Base-by-base conservation (phyloP, 495 filamentous ascomycete species). In the Tetracladium marchalianum region DNA sequence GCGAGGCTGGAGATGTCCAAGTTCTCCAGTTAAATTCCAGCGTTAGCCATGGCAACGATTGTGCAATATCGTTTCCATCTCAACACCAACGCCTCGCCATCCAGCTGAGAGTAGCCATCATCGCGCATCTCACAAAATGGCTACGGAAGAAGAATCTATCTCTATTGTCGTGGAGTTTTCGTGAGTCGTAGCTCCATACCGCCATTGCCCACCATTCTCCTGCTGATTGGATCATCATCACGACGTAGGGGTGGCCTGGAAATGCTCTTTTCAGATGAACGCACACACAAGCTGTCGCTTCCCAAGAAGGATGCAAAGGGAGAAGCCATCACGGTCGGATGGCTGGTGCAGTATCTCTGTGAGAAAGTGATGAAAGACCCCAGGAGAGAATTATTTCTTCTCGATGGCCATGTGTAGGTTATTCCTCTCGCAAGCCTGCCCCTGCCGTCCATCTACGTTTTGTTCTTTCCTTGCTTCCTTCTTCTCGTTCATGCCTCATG, bases 331-430 rank as follows among this genome's bases (percentile, higher is more conserved):
- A 93, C 77, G 47, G 75, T 95, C 35, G 76, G 73, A n/a, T 86
- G 77, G 59, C 75, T 97, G 16, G 77, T 97, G 40, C 59, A 71
- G 31, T 75, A 93, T 61, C 74, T 98, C n/a, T 87, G 87, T 62
- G 66, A 86, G 16, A 76, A 90, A 55, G 57, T 84, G 17, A 92
- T 98, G 86, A 82, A 77, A 47, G 90, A 95, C 59, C 69, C 71
- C n/a, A 73, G 90, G 50, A 83, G 81, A 52, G 92, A 96, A 41
- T 68, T 96, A 44, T 97, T 98, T 58, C 81, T 97, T 15, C 69
- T 95, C 44, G 85, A 94, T 51, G 79, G 76, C 52, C 81, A 85
- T 55, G 81, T 97, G 92, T 97, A 77, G 53, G 11, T 46, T 31
- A 18, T 35, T 13, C 13, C 18, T 34, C 16, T 15, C 10, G 16